phyloP scores from a whole-genome alignment of 768 basidiomycete species.

The Lentinus brumalis region DNA sequence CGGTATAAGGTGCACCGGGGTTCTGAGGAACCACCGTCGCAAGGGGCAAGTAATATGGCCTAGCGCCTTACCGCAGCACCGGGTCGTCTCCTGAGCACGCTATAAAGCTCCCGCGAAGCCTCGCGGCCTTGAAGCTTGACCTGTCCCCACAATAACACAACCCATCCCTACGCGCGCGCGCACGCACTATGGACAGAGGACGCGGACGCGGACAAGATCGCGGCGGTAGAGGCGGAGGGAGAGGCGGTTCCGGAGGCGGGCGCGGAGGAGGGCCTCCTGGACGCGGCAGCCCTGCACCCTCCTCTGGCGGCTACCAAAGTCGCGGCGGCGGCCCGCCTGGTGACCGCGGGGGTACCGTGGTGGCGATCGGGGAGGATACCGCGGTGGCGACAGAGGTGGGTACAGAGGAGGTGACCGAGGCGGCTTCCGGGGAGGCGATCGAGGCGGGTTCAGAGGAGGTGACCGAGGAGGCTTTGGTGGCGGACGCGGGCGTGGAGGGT shows the following conservation, averaged over 20 bases:
- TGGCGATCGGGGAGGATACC: constrained; percentile 28
- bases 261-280: no score
- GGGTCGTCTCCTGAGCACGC: no score
- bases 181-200: constrained; percentile 1
- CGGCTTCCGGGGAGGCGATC: constrained; percentile 26
- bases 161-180: background rate
- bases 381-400: constrained; percentile 24
- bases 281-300: constrained; percentile 16
- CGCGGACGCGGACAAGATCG: constrained; percentile 16
- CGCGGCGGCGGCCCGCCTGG: constrained; percentile 9
- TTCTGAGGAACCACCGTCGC: no score
- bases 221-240: constrained; percentile 30
- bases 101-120: background rate
- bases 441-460: constrained; percentile 31
- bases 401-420: constrained; percentile 26
- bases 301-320: constrained; percentile 36
- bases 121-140: background rate
- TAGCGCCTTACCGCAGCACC: no score
- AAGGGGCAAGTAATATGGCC: no score
- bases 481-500: constrained; percentile 41
- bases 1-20: no score
- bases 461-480: constrained; percentile 28
- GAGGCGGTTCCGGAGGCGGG: constrained; percentile 30
- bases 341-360: constrained; percentile 21
- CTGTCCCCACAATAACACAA: background rate